Evolutionary conservation across 495 filamentous ascomycete genomes (phyloP), one percentile per base, ranked within the genome.

Genomic region (Penicillium argentinense): DNA sequence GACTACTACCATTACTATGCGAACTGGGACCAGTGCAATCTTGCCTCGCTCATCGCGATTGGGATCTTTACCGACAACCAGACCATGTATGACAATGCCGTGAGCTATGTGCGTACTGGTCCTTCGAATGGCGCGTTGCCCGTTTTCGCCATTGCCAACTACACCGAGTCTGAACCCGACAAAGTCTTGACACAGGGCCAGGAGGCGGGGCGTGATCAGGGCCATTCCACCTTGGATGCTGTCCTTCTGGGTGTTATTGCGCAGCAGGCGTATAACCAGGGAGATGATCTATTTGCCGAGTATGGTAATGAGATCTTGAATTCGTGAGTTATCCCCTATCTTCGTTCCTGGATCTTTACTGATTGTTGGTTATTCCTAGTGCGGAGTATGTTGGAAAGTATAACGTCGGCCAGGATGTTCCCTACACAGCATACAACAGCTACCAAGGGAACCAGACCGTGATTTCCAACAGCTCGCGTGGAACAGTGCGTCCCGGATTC

Each of bases 1-100:
- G 48, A 38, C 1, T 60, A 64, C 19, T 54, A 66, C 36, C 70
- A 73, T 39, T 73, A 69, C 54, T 75, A 61, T 53, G 69, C 69
- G 13, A 76, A 76, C 39, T 76, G 72, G 69, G 72, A 76, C 37
- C 55, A 70, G 13, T 71, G 65, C 45, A 74, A 76, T 33, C 61
- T 73, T n/a, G 67, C 67, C 18, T 61, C 56, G 2, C 52, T 64
- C 6, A 37, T 68, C 12, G 61, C 69, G 5, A 68, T 73, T 44
- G 65, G 71, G 12, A 55, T 74, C 12, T 48, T 3, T n/a, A 36
- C 33, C 16, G 33, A 36, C 7, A 36, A 36, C 21, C 14, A 36
- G n/a, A 36, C 68, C 3, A 69, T 69, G 49, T 68, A 56, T 23
- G 42, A 73, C 7, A 34, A 64, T 27, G 70, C 55, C 0, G 34